phyloP scores from a whole-genome alignment of 2,329 filamentous ascomycete species.

The Pyricularia pennisetigena region DNA sequence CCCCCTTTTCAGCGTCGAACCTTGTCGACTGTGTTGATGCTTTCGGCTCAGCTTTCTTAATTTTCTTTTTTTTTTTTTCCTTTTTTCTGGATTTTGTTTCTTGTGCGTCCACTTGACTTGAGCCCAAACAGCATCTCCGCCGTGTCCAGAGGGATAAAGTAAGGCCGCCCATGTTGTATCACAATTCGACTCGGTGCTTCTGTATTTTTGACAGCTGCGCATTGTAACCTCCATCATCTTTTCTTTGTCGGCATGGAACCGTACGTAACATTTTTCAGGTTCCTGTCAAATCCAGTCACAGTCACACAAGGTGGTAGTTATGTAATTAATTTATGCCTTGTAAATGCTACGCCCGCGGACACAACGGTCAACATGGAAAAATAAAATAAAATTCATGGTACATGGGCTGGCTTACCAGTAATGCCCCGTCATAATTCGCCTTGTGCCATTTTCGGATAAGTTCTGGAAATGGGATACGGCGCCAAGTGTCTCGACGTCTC shows the following conservation, averaged over 20 bases:
- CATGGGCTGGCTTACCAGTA: not conserved
- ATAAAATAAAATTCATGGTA: not conserved
- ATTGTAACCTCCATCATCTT: not conserved
- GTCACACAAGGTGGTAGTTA: not conserved
- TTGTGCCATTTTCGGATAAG: not conserved
- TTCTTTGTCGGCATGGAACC: not conserved
- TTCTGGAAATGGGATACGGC: not conserved
- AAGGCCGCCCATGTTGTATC: not conserved
- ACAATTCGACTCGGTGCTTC: not conserved
- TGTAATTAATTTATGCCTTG: not conserved
- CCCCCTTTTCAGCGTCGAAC: not conserved
- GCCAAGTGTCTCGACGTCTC: not conserved
- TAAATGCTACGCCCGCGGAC: not conserved
- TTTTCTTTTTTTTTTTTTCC: not conserved
- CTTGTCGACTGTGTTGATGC: not conserved
- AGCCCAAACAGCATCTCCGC: not conserved
- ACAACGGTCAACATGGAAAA: not conserved
- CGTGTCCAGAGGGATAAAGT: not conserved
- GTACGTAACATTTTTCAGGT: not conserved
- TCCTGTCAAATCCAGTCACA: not conserved
- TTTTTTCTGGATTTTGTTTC: not conserved
- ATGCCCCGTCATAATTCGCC: not conserved
- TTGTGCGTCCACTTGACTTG: not conserved
- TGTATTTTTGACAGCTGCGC: not conserved
- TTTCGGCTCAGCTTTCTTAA: constrained; percentile 1